Conservation (phyloP, 495 filamentous ascomycete species). For the Ascobolus immersus region DNA sequence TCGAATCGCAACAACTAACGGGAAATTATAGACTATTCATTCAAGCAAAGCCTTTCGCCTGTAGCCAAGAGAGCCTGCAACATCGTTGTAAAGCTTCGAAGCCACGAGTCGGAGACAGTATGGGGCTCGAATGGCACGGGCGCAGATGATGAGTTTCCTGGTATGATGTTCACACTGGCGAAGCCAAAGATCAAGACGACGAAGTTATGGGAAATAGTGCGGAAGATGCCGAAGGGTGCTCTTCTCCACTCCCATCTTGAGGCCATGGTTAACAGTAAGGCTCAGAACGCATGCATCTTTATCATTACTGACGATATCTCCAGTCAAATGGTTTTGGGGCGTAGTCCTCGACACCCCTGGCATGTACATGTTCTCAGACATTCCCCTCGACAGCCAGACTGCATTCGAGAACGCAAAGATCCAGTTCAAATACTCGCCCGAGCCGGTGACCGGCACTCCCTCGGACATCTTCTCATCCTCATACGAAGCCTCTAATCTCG, state of each 20-base stretch:
- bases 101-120: constrained; percentile 41
- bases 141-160: constrained; percentile 39
- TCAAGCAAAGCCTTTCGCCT: constrained; percentile 43
- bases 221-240: constrained; percentile 71
- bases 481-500: constrained; percentile 30
- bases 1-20: no score
- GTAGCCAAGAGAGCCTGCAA: constrained; percentile 46
- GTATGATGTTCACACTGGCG: constrained; percentile 70
- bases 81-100: constrained; percentile 55
- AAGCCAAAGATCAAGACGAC: constrained; percentile 57
- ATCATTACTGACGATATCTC: background rate
- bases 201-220: constrained; percentile 61
- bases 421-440: constrained; percentile 28
- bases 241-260: constrained; percentile 72
- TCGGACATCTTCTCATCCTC: constrained; percentile 33
- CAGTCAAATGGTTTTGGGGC: constrained; percentile 44
- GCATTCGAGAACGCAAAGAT: constrained; percentile 25
- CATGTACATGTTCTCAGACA: constrained; percentile 37
- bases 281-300: background rate
- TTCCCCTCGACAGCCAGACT: constrained; percentile 23
- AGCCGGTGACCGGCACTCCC: constrained; percentile 8
- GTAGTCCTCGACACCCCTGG: constrained; percentile 46
- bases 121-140: constrained; percentile 29
- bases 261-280: constrained; percentile 49
- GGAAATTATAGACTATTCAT: constrained; percentile 40